Base-by-base conservation (phyloP, 2,329 filamentous ascomycete genomes). In the Amphichorda felina region DNA sequence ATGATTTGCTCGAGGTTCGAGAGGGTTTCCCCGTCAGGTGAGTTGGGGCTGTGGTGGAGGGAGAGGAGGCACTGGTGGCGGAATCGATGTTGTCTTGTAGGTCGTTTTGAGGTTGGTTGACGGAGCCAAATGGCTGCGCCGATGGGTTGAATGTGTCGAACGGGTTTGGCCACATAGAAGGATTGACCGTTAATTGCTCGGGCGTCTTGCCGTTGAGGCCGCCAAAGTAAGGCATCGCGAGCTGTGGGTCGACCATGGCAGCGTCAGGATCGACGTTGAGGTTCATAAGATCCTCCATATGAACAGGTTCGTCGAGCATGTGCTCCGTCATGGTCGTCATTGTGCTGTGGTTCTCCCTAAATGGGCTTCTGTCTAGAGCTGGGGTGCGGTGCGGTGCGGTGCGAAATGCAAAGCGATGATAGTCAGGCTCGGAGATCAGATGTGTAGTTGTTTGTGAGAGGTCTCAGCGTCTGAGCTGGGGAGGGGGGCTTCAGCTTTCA, bases 1-100 rank as follows among this genome's bases (percentile, higher is more conserved):
- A 36, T 13, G 38, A 35, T 5, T 32, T 38, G 25, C 40, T 38
- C 6, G 39, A 40, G 9, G 41, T 44, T 10, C 38, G 41, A 5
- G 44, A 43, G 6, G 44, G 39, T 29, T 41, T 41, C 36, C 38
- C 41, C 8, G 40, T 41, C 14, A 40, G 38, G 9, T 30, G 35
- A 13, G 36, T 34, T 14, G 36, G 34, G 13, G 31, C 22, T 9
- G 38, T 11, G 39, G 38, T 37, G 13, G 8, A 14, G 14, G 17
- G 39, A 16, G 37, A 29, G 11, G 39, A 38, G 17, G 36, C 30
- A 19, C 37, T 41, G 33, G 17, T 38, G 16, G 37, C 39, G 17
- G 11, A 8, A 28, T 35, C 24, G 13, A 18, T 15, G 16, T 26
- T 19, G 9, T 35, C 33, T 11, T 16, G 16, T 6, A n/a, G 14